Percentiles rank a stretch among this genome's conserved stretches.
Conservation (phyloP, 2,329 filamentous ascomycete genomes). For the Thelonectria rubi region DNA sequence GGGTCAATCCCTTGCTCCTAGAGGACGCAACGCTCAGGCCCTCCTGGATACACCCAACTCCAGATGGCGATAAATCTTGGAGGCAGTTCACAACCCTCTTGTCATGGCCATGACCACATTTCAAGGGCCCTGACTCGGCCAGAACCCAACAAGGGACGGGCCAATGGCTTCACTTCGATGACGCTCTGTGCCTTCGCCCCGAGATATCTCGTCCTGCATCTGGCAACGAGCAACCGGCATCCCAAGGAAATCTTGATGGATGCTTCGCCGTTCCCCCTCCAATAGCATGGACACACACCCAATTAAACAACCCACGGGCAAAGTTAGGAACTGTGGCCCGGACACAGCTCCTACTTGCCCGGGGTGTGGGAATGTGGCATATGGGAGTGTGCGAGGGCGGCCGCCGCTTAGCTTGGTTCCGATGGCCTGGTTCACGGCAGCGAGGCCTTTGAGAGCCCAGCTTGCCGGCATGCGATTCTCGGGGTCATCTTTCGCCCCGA, state of each 20-base stretch:
- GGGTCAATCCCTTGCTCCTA: not conserved
- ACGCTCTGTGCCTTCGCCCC: not conserved
- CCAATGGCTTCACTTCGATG: not conserved
- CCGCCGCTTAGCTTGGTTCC: not conserved
- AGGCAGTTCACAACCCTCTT: not conserved
- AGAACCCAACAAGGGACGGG: not conserved
- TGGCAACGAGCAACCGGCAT: not conserved
- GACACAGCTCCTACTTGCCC: not conserved
- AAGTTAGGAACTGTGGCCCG: not conserved
- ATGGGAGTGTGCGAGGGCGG: not conserved
- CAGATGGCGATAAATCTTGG: not conserved
- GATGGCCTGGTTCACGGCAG: not conserved
- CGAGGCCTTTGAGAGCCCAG: not conserved
- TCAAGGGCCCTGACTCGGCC: not conserved
- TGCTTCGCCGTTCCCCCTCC: not conserved
- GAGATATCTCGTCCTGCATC: not conserved
- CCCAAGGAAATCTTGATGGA: not conserved
- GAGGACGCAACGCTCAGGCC: not conserved
- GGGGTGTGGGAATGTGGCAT: not conserved
- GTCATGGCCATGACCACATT: not conserved
- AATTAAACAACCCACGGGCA: not conserved
- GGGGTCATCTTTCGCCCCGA: not conserved
- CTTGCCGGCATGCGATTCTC: not conserved
- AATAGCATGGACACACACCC: not conserved
- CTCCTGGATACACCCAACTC: not conserved